These are phyloP conservation scores for Candida quercuum DNA, from an alignment of 805 yeast genomes.

Conservation along the genomic window DNA sequence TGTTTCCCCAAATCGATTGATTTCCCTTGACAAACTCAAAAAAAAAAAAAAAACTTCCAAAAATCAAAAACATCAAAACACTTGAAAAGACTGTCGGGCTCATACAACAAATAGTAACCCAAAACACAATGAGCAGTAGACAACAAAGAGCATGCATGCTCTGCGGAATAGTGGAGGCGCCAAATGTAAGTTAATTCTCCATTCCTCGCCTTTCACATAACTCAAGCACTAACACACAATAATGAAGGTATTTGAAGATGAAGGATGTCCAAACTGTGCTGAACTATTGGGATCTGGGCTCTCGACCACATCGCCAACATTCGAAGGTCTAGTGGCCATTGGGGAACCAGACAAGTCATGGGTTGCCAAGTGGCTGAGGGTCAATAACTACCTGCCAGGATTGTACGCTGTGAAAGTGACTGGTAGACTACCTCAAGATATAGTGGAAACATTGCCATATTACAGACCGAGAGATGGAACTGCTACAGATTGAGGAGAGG, in stretches of 20 bases:
- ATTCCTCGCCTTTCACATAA: too few species aligned
- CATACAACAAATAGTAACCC: too few species aligned
- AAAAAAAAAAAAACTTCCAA: too few species aligned
- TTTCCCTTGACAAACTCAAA: too few species aligned
- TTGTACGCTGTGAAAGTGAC: conserved; percentile 89
- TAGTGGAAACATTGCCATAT: conserved; percentile 63
- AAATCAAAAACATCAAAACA: too few species aligned
- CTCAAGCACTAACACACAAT: conserved; percentile 1
- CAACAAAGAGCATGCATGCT: conserved; percentile 84
- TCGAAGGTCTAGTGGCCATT: conserved; percentile 90
- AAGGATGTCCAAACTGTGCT: conserved; percentile 97
- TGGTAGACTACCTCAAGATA: conserved; percentile 87
- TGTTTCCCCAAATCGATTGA: too few species aligned
- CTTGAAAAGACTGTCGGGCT: too few species aligned
- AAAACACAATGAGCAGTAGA: too few species aligned
- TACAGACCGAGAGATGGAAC: conserved; percentile 96
- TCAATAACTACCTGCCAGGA: conserved; percentile 84
- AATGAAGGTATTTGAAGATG: conserved; percentile 56
- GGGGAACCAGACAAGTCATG: conserved; percentile 83
- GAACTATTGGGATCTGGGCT: conserved; percentile 83
- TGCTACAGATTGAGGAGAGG: conserved; percentile 47
- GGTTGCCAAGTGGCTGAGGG: conserved; percentile 95
- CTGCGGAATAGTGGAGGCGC: conserved; percentile 87
- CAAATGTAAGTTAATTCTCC: conserved; percentile 46
- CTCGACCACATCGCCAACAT: conserved; percentile 86